phyloP scores from a whole-genome alignment of 2,329 filamentous ascomycete genomes.

The Diplocarpon mali region DNA sequence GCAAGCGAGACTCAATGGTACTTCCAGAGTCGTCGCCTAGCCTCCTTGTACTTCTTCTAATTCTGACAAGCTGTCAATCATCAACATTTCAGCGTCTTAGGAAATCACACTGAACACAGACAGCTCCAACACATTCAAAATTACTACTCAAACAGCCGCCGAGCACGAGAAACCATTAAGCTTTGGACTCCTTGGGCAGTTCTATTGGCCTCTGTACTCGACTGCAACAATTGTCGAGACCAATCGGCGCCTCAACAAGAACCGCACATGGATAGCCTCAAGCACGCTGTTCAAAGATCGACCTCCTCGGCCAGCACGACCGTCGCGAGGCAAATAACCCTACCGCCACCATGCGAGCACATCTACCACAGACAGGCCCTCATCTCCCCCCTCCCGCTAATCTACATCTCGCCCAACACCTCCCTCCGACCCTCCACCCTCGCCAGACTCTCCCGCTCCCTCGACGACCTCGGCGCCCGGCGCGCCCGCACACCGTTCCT shows the following conservation, averaged over 20 bases:
- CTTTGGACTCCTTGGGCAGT: too few species aligned
- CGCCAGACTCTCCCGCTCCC: background rate
- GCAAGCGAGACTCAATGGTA: too few species aligned
- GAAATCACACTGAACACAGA: too few species aligned
- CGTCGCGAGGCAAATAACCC: background rate
- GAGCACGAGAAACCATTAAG: too few species aligned
- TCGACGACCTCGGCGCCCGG: conserved; percentile 2
- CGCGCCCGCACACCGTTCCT: background rate
- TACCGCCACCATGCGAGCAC: background rate
- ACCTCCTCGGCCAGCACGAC: background rate
- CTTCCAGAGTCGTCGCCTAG: too few species aligned
- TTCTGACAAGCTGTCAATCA: too few species aligned
- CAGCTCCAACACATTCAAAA: too few species aligned
- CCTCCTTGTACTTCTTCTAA: too few species aligned
- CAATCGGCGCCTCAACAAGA: background rate
- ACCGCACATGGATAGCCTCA: background rate
- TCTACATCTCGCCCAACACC: background rate
- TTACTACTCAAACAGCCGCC: too few species aligned
- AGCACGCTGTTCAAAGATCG: background rate
- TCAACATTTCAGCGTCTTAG: too few species aligned
- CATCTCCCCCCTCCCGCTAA: background rate
- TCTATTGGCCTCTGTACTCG: background rate
- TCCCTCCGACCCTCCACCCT: background rate
- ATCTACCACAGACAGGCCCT: background rate
- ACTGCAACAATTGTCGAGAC: background rate